Conservation (phyloP, 345 rosid genomes). For the Eutrema yunnanense region DNA sequence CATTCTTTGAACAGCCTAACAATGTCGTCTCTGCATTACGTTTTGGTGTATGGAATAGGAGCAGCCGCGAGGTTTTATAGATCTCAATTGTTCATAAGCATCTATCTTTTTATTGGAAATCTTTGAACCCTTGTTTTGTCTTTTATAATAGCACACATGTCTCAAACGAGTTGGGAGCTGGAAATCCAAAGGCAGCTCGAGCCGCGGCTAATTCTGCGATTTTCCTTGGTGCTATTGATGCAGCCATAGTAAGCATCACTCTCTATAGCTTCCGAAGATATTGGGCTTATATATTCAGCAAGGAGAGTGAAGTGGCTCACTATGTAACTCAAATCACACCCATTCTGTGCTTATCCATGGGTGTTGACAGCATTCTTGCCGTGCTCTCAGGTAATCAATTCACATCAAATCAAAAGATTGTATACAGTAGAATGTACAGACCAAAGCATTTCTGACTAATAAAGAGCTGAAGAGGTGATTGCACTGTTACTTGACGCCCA, state of each 20-base stretch:
- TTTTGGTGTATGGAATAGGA: constrained; percentile 39
- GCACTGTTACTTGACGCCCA: neutral
- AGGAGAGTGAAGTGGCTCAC: constrained; percentile 30
- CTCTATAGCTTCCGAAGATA: constrained; percentile 24
- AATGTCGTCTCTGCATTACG: constrained; percentile 32
- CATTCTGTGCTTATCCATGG: constrained; percentile 24
- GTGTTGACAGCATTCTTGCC: constrained; percentile 29
- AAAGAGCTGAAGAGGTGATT: neutral
- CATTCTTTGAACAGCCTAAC: constrained; percentile 35
- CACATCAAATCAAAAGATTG: neutral
- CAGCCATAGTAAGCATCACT: constrained; percentile 21
- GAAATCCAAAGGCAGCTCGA: constrained; percentile 38
- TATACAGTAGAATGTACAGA: neutral
- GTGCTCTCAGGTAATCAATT: constrained; percentile 34
- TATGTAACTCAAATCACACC: constrained; percentile 32
- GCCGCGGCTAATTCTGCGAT: constrained; percentile 24
- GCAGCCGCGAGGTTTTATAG: constrained; percentile 50
- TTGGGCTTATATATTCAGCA: constrained; percentile 35
- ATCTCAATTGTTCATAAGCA: neutral
- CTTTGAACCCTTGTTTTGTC: neutral
- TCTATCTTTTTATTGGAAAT: neutral
- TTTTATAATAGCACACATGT: constrained; percentile 34
- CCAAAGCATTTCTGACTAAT: neutral
- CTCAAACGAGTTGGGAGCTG: constrained; percentile 52
- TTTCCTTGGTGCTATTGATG: constrained; percentile 25